Evolutionary conservation across 1,284 basidiomycete genomes (phyloP), one percentile per base, ranked within the genome.

Genomic region (Cystobasidium pallidum): DNA sequence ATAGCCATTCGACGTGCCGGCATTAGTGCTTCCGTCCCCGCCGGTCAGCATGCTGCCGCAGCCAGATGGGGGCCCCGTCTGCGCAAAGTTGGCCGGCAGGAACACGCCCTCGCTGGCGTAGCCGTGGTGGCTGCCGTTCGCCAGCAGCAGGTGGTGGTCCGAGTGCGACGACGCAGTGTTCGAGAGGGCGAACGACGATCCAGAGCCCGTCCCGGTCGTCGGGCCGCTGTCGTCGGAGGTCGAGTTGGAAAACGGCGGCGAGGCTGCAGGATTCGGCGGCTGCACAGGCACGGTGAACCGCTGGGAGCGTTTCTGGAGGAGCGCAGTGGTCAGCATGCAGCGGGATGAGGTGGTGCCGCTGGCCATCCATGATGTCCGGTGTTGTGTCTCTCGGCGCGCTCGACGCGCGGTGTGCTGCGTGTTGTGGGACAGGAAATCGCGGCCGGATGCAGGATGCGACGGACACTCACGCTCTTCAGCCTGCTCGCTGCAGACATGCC

Each of bases 231-330:
- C 59, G 34, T 71, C 59, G n/a, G 68, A 63, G 2, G 45, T 63
- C 34, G 64, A 64, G 34, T 66, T 57, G 30, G 68, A 71, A 32
- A 63, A 64, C 6, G 68, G 68, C 17, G 68, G 68, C 43, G 68
- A 71, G 13, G 59, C 51, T 17, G 66, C 47, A 17, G 70, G 54
- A 43, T 57, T 59, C 13, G 72, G 63, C 2, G 61, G 66, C 34
- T 73, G 63, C 24, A 70, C 58, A 11, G 74, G 74, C 63, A 77
- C 74, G 17, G 76, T 75, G 70, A 77, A 77, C 21, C 76, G 74
- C 28, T 77, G 76, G 30, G 74, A 75, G 41, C 76, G 76, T 76
- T 77, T 73, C 76, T 77, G 68, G n/a, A 45, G 3, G 39, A 24
- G 30, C 26, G 19, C n/a, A 39, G 58, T 15, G 26, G 15, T 61